Base-by-base conservation (phyloP, 495 filamentous ascomycete genomes). In the Friedmanniomyces endolithicus region DNA sequence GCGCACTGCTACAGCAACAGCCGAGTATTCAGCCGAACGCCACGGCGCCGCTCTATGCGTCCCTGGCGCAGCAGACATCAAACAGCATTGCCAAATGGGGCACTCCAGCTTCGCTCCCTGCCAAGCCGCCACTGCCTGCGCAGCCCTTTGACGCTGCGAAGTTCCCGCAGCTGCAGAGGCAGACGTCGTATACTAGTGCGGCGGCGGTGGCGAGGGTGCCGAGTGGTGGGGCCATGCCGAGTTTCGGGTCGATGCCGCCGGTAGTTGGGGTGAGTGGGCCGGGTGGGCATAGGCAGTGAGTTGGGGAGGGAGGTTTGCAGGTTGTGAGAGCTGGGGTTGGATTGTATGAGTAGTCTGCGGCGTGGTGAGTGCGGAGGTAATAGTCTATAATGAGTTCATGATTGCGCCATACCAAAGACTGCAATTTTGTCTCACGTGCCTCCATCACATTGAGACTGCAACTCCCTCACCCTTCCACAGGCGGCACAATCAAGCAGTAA, bases 31-130 rank as follows among this genome's bases (percentile, higher is more conserved):
- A 29, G 47, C 27, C 14, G 25, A 35, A 31, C 4, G 35, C 41
- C 12, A 4, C 27, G 29, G 2, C 39, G 24, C 19, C 44, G 16
- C 20, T 29, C n/a, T 19, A 24, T 41, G 14, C 25, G 27, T 31
- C 27, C 27, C 27, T 31, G 4, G 27, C 27, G 27, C 27, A 31
- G 25, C 39, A 23, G 43, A 20, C 19, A 16, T 16, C 54, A 53
- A 69, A 66, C 60, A 72, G 62, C 50, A 70, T 74, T 29, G 59
- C 70, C 14, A 74, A 74, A 57, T 74, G 68, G 67, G 71, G 67
- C 12, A 64, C 66, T 16, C 69, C 71, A 16, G 62, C 71, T 24
- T 63, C 64, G 49, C 60, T 74, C 6, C 71, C 71, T n/a, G 63
- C 68, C 11, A 74, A 71, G 58, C 71, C 71, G 4, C 71, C 71